Evolutionary conservation across 345 rosid species (phyloP).

Genomic region (Salix koriyanagi): DNA sequence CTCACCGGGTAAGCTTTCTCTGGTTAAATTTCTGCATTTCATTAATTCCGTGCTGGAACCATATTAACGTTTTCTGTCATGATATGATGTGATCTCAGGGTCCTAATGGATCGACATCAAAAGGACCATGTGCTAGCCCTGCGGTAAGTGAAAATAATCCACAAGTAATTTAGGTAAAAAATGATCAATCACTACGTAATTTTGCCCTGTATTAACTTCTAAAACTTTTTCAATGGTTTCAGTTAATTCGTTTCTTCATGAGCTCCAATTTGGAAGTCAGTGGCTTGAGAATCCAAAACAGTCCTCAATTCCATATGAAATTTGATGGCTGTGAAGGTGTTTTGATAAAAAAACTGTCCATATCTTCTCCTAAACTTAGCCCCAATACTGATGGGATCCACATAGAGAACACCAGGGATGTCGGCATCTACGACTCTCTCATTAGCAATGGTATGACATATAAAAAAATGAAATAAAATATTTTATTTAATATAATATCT

Average conservation of each 20-base stretch:
- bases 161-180: not conserved
- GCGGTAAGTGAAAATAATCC: constrained; percentile 44
- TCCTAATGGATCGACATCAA: constrained; percentile 49
- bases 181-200: not conserved
- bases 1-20: constrained; percentile 63
- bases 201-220: not conserved
- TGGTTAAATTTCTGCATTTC: too few species aligned
- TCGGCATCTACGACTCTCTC: constrained; percentile 69
- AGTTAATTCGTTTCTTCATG: constrained; percentile 94
- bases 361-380: constrained; percentile 86
- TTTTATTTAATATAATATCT: not conserved
- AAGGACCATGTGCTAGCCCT: constrained; percentile 84
- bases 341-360: constrained; percentile 48
- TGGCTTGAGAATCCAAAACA: constrained; percentile 75
- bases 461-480: not conserved
- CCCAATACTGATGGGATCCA: constrained; percentile 96
- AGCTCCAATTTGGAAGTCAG: constrained; percentile 74
- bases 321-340: constrained; percentile 96
- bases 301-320: constrained; percentile 91
- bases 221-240: not conserved
- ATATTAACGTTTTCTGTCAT: not conserved
- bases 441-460: constrained; percentile 68
- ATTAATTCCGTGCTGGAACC: not conserved
- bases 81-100: constrained; percentile 45
- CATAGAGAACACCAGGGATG: constrained; percentile 66